Evolutionary conservation across 768 basidiomycete genomes (phyloP).

Genomic region (Termitomyces sp.): DNA sequence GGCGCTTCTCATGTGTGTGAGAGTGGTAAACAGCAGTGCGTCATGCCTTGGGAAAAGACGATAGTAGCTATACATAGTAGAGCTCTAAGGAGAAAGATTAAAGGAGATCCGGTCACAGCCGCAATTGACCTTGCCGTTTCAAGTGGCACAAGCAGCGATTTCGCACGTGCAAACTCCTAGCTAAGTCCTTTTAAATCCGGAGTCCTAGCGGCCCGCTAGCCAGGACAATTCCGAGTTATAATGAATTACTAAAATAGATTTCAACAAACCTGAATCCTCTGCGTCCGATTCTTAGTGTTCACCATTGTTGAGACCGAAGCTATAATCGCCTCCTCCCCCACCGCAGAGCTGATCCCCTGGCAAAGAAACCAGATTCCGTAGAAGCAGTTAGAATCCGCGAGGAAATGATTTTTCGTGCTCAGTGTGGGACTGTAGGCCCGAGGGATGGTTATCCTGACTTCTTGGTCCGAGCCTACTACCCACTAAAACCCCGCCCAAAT

Average conservation of each 20-base stretch:
- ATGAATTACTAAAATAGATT: background rate
- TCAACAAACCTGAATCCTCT: background rate
- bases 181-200: background rate
- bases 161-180: background rate
- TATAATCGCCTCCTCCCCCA: no score
- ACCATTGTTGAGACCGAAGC: no score
- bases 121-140: background rate
- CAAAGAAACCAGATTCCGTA: no score
- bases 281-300: no score
- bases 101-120: background rate
- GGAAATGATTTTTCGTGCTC: no score
- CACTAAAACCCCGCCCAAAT: no score
- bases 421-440: no score
- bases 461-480: no score
- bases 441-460: no score
- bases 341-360: no score
- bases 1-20: constrained; percentile 10
- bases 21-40: background rate
- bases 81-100: constrained; percentile 14
- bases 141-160: no score
- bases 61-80: background rate
- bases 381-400: no score
- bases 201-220: background rate
- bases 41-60: constrained; percentile 2
- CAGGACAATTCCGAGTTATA: background rate